These are phyloP conservation scores for Annulohypoxylon truncatum DNA, from an alignment of 2,329 filamentous ascomycete genomes.

Conservation along the genomic window DNA sequence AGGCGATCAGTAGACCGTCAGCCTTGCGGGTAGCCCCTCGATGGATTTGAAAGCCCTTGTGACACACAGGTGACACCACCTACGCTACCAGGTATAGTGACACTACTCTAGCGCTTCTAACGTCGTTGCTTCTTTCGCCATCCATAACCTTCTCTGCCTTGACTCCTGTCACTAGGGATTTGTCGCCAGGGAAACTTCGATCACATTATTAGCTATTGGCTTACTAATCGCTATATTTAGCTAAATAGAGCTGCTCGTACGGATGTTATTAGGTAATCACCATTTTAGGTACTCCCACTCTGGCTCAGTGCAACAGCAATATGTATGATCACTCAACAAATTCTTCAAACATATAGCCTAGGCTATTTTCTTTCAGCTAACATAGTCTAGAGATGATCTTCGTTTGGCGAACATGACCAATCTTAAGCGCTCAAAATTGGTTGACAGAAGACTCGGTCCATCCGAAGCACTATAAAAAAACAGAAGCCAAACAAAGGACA, in stretches of 20 bases:
- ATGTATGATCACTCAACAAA: neutral
- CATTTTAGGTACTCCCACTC: too few species aligned
- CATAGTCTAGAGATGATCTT: neutral
- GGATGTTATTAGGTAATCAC: neutral
- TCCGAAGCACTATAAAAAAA: too few species aligned
- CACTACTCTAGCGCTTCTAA: slow-evolving; percentile 11
- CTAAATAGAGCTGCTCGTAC: neutral
- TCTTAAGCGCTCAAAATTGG: too few species aligned
- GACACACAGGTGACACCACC: neutral
- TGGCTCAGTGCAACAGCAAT: too few species aligned
- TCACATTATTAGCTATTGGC: neutral
- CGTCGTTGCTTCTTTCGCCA: slow-evolving; percentile 39
- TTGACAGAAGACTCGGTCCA: neutral
- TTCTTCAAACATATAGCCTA: too few species aligned
- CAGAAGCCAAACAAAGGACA: too few species aligned
- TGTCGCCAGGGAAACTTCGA: neutral
- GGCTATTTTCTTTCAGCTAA: neutral
- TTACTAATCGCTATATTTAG: neutral
- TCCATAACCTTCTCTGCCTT: slow-evolving; percentile 39
- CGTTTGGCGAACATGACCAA: neutral
- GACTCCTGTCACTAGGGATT: neutral
- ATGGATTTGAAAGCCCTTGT: neutral
- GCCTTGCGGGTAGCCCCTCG: slow-evolving; percentile 20
- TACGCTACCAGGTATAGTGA: neutral
- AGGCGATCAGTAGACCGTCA: slow-evolving; percentile 12